A percentile compares a stretch with the other conserved stretches of the same genome.
phyloP scores from a whole-genome alignment of 257 asterid species.

The Forsythia suspensa region DNA sequence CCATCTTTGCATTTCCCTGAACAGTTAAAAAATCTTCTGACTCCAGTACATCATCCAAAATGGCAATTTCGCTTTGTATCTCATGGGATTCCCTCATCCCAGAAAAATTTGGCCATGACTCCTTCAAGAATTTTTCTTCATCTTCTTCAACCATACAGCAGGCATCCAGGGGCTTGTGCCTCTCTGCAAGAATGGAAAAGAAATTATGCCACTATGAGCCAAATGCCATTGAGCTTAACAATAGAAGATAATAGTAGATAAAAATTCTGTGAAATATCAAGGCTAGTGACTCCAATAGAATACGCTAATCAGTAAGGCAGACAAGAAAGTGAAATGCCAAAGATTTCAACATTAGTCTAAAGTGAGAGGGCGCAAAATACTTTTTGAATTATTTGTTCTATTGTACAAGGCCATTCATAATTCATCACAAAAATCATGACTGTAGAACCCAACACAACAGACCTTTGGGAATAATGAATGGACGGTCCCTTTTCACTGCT shows the following conservation, averaged over 20 bases:
- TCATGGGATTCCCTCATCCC: slow-evolving; percentile 46
- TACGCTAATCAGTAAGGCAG: not conserved
- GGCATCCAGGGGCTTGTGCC: slow-evolving; percentile 57
- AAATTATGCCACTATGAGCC: slow-evolving; percentile 15
- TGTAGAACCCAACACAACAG: slow-evolving; percentile 22
- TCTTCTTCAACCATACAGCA: slow-evolving; percentile 84
- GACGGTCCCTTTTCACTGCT: slow-evolving; percentile 64
- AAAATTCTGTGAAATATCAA: slow-evolving; percentile 7
- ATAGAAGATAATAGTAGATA: slow-evolving; percentile 16
- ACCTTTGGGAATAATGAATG: slow-evolving; percentile 72
- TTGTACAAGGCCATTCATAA: slow-evolving; percentile 10
- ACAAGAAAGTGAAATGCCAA: slow-evolving; percentile 2
- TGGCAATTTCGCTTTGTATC: slow-evolving; percentile 34
- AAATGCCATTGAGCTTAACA: slow-evolving; percentile 15
- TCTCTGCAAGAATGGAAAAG: slow-evolving; percentile 49
- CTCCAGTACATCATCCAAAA: slow-evolving; percentile 45
- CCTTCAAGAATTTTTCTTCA: slow-evolving; percentile 71
- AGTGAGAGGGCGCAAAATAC: slow-evolving; percentile 1
- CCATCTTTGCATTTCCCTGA: slow-evolving; percentile 40
- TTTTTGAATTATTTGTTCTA: not conserved
- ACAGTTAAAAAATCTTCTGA: slow-evolving; percentile 37
- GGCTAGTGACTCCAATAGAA: slow-evolving; percentile 13
- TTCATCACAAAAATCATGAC: slow-evolving; percentile 8
- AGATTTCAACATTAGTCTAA: not conserved
- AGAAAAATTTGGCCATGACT: slow-evolving; percentile 61